Evolutionary conservation across 2,329 filamentous ascomycete species (phyloP).

Genomic region (Sarocladiaceae sp.): DNA sequence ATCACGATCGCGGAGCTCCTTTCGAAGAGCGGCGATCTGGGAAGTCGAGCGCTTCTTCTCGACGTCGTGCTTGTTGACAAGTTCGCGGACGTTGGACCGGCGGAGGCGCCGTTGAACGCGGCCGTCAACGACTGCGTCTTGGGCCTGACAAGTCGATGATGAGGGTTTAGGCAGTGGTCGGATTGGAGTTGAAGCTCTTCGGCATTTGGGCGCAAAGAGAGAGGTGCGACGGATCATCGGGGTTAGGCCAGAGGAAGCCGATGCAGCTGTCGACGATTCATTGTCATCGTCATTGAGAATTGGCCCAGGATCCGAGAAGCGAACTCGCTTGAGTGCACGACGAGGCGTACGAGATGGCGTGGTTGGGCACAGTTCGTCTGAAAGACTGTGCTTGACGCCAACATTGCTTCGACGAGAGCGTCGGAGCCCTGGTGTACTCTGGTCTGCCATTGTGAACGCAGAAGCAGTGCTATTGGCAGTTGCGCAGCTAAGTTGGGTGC

Average conservation of each 20-base stretch:
- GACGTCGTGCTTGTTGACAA: conserved; percentile 46
- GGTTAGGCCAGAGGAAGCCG: conserved; percentile 40
- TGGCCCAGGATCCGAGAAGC: conserved; percentile 52
- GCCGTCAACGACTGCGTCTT: conserved; percentile 45
- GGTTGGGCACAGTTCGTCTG: conserved; percentile 14
- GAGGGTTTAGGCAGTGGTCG: conserved; percentile 13
- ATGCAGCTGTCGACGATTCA: neutral
- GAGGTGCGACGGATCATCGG: conserved; percentile 50
- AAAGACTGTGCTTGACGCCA: conserved; percentile 20
- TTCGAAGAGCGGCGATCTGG: conserved; percentile 43
- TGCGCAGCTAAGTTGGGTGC: neutral
- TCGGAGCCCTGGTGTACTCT: neutral
- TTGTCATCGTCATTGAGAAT: neutral
- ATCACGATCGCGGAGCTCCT: conserved; percentile 43
- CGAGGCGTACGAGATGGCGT: conserved; percentile 21
- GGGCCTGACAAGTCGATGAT: conserved; percentile 26
- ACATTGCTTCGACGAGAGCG: conserved; percentile 8
- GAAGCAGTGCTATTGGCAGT: neutral
- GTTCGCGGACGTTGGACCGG: conserved; percentile 50
- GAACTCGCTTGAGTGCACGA: conserved; percentile 40
- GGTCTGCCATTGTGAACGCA: neutral
- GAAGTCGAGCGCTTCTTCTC: conserved; percentile 37
- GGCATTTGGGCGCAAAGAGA: conserved; percentile 25
- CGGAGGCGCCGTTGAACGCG: conserved; percentile 51
- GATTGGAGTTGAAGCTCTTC: conserved; percentile 40